Evolutionary conservation across 345 rosid species (phyloP).

Genomic region (Citrus unshiu): DNA sequence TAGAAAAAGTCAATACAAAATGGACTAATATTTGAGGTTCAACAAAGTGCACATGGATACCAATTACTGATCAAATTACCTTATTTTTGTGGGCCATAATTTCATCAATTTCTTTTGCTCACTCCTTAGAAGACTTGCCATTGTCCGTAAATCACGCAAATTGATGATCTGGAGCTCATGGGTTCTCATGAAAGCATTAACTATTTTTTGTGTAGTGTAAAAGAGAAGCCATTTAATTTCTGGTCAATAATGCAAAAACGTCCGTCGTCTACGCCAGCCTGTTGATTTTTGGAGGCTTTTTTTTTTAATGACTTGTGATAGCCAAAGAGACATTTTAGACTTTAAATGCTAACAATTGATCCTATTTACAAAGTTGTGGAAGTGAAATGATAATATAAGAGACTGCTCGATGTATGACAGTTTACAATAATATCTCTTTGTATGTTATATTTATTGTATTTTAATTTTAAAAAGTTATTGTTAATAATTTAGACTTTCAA

Average conservation of each 20-base stretch:
- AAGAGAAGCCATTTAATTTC: background rate
- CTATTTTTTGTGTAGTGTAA: background rate
- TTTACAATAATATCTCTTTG: no score
- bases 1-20: constrained; percentile 12
- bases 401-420: no score
- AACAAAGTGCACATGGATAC: constrained; percentile 17
- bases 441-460: no score
- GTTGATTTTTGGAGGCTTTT: background rate
- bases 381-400: no score
- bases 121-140: background rate
- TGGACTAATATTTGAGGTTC: background rate
- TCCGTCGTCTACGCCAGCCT: background rate
- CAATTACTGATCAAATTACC: background rate
- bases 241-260: background rate
- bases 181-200: background rate
- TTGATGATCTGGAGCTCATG: background rate
- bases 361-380: background rate
- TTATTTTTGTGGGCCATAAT: constrained; percentile 10
- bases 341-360: background rate
- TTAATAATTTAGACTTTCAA: no score
- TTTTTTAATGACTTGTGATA: background rate
- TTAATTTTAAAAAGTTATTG: no score
- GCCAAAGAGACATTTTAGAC: background rate
- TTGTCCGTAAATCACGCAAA: constrained; percentile 24
- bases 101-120: background rate